Percentiles rank a stretch among this genome's conserved stretches.
phyloP scores from a whole-genome alignment of 2,329 filamentous ascomycete species.

The Aspergillus novofumigatus region DNA sequence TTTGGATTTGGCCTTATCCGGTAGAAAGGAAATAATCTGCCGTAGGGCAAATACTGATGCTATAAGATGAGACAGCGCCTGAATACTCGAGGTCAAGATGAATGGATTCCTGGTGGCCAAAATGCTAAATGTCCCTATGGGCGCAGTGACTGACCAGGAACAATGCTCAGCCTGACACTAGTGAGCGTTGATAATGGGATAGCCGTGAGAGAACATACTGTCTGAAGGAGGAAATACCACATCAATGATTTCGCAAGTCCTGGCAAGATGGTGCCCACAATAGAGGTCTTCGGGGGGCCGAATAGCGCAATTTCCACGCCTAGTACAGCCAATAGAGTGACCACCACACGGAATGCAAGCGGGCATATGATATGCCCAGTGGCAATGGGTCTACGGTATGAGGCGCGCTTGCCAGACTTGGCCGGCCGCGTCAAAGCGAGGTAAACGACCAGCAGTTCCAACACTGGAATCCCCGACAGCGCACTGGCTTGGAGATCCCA shows the following conservation, averaged over 20 bases:
- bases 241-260: conserved; percentile 4
- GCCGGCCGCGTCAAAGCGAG: conserved; percentile 9
- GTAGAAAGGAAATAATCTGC: conserved; percentile 6
- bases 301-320: conserved; percentile 1
- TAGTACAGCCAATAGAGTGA: not conserved
- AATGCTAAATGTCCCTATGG: conserved; percentile 1
- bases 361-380: not conserved
- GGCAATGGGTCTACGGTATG: not conserved
- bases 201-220: conserved; percentile 1
- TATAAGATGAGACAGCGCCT: conserved; percentile 1
- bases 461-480: conserved; percentile 26
- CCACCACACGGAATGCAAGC: conserved; percentile 3
- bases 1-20: not conserved
- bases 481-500: conserved; percentile 20
- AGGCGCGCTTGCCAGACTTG: not conserved
- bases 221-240: conserved; percentile 1
- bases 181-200: not conserved
- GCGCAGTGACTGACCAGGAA: conserved; percentile 3
- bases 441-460: conserved; percentile 29
- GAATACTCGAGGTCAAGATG: not conserved
- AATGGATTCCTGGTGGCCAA: conserved; percentile 2
- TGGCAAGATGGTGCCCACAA: not conserved
- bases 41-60: conserved; percentile 3
- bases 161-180: conserved; percentile 1
- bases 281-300: not conserved